These are phyloP conservation scores for Gossypium armourianum DNA, from an alignment of 441 rosid genomes.

Conservation along the genomic window DNA sequence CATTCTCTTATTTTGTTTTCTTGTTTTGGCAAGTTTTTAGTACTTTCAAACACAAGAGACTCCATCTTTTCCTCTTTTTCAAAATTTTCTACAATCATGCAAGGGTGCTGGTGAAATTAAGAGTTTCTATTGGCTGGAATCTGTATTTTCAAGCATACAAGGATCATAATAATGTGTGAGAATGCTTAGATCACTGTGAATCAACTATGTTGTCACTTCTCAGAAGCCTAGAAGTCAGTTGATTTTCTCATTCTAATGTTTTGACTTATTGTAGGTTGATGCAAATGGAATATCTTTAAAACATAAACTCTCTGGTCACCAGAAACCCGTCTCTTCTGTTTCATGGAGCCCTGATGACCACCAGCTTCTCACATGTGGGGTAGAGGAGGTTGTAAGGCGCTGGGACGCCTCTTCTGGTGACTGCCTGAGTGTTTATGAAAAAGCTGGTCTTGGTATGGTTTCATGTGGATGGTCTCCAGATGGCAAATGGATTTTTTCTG, in stretches of 20 bases:
- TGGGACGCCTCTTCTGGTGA: conserved; percentile 53
- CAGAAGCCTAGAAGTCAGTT: conserved; percentile 6
- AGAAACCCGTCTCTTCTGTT: conserved; percentile 36
- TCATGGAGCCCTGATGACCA: conserved; percentile 51
- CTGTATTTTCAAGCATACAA: not conserved
- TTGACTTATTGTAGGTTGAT: conserved; percentile 30
- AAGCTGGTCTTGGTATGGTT: conserved; percentile 35
- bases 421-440: conserved; percentile 44
- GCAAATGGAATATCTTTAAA: conserved; percentile 25
- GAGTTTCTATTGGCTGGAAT: not conserved
- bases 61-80: not conserved
- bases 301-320: conserved; percentile 42
- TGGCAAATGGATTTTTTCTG: conserved; percentile 37
- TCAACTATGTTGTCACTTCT: not conserved
- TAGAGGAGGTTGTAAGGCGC: conserved; percentile 40
- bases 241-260: not conserved
- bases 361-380: conserved; percentile 54
- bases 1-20: not conserved
- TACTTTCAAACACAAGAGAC: not conserved
- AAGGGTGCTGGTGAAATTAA: not conserved
- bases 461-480: conserved; percentile 58
- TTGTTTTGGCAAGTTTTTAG: not conserved
- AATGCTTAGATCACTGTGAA: not conserved
- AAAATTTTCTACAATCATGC: not conserved
- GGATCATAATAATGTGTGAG: not conserved